Percentiles rank a stretch among this genome's conserved stretches.
phyloP scores from a whole-genome alignment of 1,284 basidiomycete species.

The Trametes versicolor region DNA sequence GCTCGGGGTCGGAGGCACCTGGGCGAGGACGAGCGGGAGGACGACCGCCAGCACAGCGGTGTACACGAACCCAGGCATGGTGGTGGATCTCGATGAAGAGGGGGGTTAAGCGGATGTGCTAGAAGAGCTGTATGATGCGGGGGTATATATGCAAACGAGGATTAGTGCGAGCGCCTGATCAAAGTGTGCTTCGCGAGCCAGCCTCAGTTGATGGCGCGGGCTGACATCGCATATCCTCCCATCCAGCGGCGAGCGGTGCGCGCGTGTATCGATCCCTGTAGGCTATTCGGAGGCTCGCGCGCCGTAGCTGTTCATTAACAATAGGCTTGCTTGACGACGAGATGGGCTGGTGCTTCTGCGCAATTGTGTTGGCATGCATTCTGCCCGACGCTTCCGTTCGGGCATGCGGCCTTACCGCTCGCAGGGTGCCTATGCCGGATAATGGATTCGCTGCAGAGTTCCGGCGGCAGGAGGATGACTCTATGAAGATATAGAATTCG shows the following conservation, averaged over 20 bases:
- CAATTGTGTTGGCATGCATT: constrained; percentile 24
- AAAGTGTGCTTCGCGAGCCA: constrained; percentile 20
- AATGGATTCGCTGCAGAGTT: not conserved
- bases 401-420: not conserved
- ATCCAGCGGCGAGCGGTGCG: constrained; percentile 2
- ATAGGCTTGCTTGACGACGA: constrained; percentile 33
- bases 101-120: constrained; percentile 7
- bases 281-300: not conserved
- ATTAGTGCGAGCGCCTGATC: constrained; percentile 8
- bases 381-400: not conserved
- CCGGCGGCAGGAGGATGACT: not conserved
- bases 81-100: not conserved
- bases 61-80: constrained; percentile 25
- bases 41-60: constrained; percentile 17
- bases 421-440: not conserved
- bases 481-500: not conserved
- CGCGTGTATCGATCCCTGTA: constrained; percentile 4
- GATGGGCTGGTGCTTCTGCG: not conserved
- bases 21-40: constrained; percentile 19
- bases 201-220: constrained; percentile 28
- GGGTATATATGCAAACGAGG: constrained; percentile 21
- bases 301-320: constrained; percentile 16
- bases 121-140: not conserved
- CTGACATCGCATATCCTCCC: constrained; percentile 6
- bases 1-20: constrained; percentile 30